phyloP scores from a whole-genome alignment of 2,329 filamentous ascomycete species.

The Hypoxylon sp. region DNA sequence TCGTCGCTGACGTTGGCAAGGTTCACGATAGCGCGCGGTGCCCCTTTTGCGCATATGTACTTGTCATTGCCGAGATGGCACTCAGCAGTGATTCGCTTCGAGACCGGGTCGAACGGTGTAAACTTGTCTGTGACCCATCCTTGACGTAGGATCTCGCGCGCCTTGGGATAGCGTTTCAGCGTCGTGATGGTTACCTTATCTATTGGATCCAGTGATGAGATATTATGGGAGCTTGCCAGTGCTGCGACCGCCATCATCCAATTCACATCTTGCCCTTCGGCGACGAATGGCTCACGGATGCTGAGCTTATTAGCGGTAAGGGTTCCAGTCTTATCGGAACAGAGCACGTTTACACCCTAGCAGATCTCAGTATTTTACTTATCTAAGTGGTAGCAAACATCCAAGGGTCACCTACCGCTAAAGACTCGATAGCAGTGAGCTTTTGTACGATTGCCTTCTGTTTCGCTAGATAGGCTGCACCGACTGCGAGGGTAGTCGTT shows the following conservation, averaged over 20 bases:
- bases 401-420: conserved; percentile 60
- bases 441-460: conserved; percentile 85
- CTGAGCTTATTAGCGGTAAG: conserved; percentile 80
- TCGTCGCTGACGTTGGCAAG: conserved; percentile 76
- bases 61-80: conserved; percentile 76
- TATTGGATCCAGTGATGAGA: conserved; percentile 82
- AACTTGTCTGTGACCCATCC: conserved; percentile 84
- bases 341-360: conserved; percentile 78
- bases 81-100: conserved; percentile 80
- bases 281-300: conserved; percentile 81
- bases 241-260: conserved; percentile 88
- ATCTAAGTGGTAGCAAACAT: neutral
- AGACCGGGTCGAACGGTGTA: conserved; percentile 82
- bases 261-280: conserved; percentile 82
- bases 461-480: conserved; percentile 81
- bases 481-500: conserved; percentile 81
- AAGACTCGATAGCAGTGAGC: conserved; percentile 81
- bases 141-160: conserved; percentile 78
- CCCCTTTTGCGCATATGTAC: conserved; percentile 82
- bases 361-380: conserved; percentile 10
- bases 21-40: conserved; percentile 79
- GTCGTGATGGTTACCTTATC: conserved; percentile 84
- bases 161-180: conserved; percentile 81
- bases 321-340: conserved; percentile 86
- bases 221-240: conserved; percentile 81